Evolutionary conservation across 208 protist species (phyloP), one percentile per base, ranked within the genome.

Genomic region (Naegleria gruberi): DNA sequence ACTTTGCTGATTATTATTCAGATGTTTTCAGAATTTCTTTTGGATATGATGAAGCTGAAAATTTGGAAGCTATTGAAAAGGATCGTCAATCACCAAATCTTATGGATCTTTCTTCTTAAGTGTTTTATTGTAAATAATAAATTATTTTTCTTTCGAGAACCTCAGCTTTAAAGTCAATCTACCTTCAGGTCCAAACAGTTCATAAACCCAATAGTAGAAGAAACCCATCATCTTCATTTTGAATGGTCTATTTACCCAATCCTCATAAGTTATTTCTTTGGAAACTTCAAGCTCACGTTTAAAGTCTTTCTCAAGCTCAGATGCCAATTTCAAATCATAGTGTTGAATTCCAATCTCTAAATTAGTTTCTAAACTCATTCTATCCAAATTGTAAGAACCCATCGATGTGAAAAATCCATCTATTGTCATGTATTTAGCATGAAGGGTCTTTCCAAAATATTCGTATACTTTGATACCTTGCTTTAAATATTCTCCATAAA

Each of bases 311-410:
- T 42, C 82, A 15, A 86, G 41, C 4, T 46, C 82, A 2, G 43
- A 17, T 2, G 82, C 82, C 19, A 40, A 42, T 37, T 43, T 46
- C 23, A 34, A 8, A 44, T 86, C 82, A 34, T 42, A 34, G 23
- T 42, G 15, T 42, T 34, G 15, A 23, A 86, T 30, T 4, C 82
- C 82, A 8, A 86, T 15, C n/a, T 86, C 82, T 10, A 43, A 30
- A 86, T 86, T 86, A 3, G 30, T 86, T 26, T 30, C 37, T 6
- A 86, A 30, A 40, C 82, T 87, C 82, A 87, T 55, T 55, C 12
- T 55, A 87, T 98, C 96, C 93, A 96, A 96, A 91, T 98, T 98
- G 92, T 97, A 98, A 91, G 94, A 97, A 43, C 96, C 96, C 40
- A 98, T 93, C 12, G 94, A 96, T 83, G 92, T 94, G 95, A 94